phyloP scores from a whole-genome alignment of 768 basidiomycete genomes.

The Porphyrellus cyaneotinctus region DNA sequence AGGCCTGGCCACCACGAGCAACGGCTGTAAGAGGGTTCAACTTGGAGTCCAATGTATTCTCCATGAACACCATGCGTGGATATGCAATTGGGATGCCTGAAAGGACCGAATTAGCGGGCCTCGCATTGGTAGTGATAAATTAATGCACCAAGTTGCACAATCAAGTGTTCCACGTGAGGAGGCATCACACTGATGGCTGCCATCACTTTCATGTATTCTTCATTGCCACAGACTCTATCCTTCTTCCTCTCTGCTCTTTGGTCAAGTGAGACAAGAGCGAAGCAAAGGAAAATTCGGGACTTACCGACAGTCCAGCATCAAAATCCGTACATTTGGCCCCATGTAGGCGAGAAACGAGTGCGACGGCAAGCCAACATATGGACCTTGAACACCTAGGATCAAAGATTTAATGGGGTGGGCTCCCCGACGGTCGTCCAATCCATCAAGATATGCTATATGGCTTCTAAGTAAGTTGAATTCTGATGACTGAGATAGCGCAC shows the following conservation, averaged over 20 bases:
- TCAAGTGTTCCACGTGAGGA: constrained; percentile 67
- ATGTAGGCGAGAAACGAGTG: constrained; percentile 81
- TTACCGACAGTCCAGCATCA: constrained; percentile 80
- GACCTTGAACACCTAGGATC: constrained; percentile 71
- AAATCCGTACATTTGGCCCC: constrained; percentile 70
- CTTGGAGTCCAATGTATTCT: constrained; percentile 70
- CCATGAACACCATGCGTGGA: constrained; percentile 90
- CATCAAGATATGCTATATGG: constrained; percentile 49
- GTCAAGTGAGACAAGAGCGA: constrained; percentile 3
- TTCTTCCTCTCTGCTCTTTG: constrained; percentile 80
- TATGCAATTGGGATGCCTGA: constrained; percentile 82
- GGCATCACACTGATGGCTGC: constrained; percentile 59
- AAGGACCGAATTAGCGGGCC: not conserved
- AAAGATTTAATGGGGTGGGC: constrained; percentile 65
- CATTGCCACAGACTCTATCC: constrained; percentile 70
- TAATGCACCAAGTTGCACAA: constrained; percentile 68
- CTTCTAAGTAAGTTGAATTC: not conserved
- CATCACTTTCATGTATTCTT: constrained; percentile 74
- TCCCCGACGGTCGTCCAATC: constrained; percentile 55
- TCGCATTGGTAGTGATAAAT: not conserved
- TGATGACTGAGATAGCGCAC: constrained; percentile 37
- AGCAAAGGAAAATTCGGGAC: constrained; percentile 15
- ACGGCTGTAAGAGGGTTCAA: constrained; percentile 81
- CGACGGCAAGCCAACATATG: constrained; percentile 74
- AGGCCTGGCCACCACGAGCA: constrained; percentile 61